Evolutionary conservation across 2,329 filamentous ascomycete genomes (phyloP).

Genomic region (Venturia effusa): DNA sequence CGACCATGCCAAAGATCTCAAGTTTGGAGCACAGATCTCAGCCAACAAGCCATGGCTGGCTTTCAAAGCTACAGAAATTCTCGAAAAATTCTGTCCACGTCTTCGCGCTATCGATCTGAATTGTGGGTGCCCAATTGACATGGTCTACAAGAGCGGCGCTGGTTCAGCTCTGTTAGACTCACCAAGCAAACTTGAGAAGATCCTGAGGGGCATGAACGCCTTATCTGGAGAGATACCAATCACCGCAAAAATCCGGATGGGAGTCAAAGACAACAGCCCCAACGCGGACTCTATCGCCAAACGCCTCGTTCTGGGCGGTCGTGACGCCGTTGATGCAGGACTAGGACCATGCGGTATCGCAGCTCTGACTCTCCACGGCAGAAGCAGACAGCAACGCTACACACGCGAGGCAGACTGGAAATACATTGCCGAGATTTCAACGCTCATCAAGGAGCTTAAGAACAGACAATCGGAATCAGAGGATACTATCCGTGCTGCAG

Average conservation of each 20-base stretch:
- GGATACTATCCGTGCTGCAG: slow-evolving; percentile 70
- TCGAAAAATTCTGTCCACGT: slow-evolving; percentile 67
- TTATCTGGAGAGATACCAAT: slow-evolving; percentile 87
- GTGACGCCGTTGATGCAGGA: slow-evolving; percentile 54
- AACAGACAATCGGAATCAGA: slow-evolving; percentile 51
- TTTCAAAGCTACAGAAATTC: slow-evolving; percentile 73
- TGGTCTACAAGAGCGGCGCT: slow-evolving; percentile 78
- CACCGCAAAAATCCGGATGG: slow-evolving; percentile 89
- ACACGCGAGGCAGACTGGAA: slow-evolving; percentile 86
- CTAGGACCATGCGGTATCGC: slow-evolving; percentile 75
- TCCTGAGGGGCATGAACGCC: slow-evolving; percentile 89
- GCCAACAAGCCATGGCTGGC: slow-evolving; percentile 87
- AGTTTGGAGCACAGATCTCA: slow-evolving; percentile 86
- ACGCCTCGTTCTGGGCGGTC: slow-evolving; percentile 68
- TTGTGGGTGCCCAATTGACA: slow-evolving; percentile 93
- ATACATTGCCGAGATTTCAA: slow-evolving; percentile 85
- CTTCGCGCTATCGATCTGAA: slow-evolving; percentile 90
- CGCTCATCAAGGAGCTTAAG: slow-evolving; percentile 72
- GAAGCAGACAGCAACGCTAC: slow-evolving; percentile 90
- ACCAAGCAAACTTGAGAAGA: slow-evolving; percentile 81
- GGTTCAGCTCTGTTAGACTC: slow-evolving; percentile 88
- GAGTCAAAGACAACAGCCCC: slow-evolving; percentile 67
- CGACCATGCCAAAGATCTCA: slow-evolving; percentile 70
- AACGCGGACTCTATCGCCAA: slow-evolving; percentile 74
- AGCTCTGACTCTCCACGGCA: slow-evolving; percentile 89